These are phyloP conservation scores for Melanomma pulvis-pyrius DNA, from an alignment of 495 filamentous ascomycete genomes.

Conservation along the genomic window DNA sequence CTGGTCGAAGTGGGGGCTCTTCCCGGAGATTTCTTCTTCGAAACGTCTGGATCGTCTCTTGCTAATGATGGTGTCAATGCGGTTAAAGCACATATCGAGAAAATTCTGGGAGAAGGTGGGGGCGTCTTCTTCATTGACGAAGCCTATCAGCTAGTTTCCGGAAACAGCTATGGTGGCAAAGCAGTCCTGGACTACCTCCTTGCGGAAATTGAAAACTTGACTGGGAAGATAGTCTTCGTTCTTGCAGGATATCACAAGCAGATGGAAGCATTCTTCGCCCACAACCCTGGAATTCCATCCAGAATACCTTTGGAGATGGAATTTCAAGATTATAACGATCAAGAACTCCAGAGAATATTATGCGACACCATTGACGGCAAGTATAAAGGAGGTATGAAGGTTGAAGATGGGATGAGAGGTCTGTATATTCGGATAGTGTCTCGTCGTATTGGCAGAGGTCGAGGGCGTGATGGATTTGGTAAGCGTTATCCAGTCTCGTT, in stretches of 20 bases:
- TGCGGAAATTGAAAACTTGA: slow-evolving; percentile 72
- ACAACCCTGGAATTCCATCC: slow-evolving; percentile 75
- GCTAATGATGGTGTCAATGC: slow-evolving; percentile 63
- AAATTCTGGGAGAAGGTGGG: slow-evolving; percentile 58
- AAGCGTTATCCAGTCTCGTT: no score
- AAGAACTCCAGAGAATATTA: slow-evolving; percentile 63
- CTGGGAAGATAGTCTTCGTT: slow-evolving; percentile 75
- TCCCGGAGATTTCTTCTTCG: slow-evolving; percentile 55
- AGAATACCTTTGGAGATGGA: slow-evolving; percentile 67
- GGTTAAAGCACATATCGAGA: slow-evolving; percentile 62
- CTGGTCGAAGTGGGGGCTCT: slow-evolving; percentile 61
- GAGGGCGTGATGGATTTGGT: slow-evolving; percentile 71
- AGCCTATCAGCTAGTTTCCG: slow-evolving; percentile 66
- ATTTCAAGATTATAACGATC: slow-evolving; percentile 72
- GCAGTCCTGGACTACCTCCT: slow-evolving; percentile 75
- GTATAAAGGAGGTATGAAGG: slow-evolving; percentile 57
- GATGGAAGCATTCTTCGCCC: slow-evolving; percentile 80
- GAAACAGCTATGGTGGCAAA: slow-evolving; percentile 52
- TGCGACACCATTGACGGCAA: slow-evolving; percentile 51
- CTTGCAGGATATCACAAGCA: slow-evolving; percentile 75
- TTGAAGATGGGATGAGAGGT: slow-evolving; percentile 62
- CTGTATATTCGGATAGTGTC: slow-evolving; percentile 66
- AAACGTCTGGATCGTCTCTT: slow-evolving; percentile 71
- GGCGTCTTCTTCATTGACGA: slow-evolving; percentile 75
- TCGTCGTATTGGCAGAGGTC: slow-evolving; percentile 43